Conservation (phyloP, 2,329 filamentous ascomycete species). For the Xylariales sp. region DNA sequence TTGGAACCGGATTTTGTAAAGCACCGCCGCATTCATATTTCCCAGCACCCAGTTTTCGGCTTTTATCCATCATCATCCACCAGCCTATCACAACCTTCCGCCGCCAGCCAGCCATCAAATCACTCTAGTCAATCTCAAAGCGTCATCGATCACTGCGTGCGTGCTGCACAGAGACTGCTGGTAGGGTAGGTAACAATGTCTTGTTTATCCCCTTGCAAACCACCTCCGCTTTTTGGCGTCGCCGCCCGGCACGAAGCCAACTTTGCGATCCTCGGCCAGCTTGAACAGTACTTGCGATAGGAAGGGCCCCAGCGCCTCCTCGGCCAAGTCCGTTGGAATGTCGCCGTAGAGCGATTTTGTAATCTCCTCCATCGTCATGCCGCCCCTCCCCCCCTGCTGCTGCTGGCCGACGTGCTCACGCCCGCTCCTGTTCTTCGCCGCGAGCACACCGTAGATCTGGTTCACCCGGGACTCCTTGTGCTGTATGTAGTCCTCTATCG, state of each 20-base stretch:
- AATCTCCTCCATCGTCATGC: slow-evolving; percentile 35
- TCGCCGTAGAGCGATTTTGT: slow-evolving; percentile 38
- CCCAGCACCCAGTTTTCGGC: no score
- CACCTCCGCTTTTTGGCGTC: slow-evolving; percentile 34
- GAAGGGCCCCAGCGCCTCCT: slow-evolving; percentile 36
- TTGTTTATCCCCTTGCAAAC: no score
- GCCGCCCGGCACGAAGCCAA: slow-evolving; percentile 32
- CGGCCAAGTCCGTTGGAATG: slow-evolving; percentile 26
- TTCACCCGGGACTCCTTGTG: slow-evolving; percentile 75
- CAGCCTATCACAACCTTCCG: no score
- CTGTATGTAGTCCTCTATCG: slow-evolving; percentile 72
- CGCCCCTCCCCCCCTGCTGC: slow-evolving; percentile 17
- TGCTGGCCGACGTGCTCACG: not conserved
- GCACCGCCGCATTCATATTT: no score
- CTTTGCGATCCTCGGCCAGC: slow-evolving; percentile 35
- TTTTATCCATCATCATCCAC: no score
- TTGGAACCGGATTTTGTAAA: no score
- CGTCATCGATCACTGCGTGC: no score
- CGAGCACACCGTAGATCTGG: slow-evolving; percentile 63
- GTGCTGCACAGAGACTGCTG: no score
- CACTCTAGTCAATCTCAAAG: no score
- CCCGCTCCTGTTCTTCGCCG: slow-evolving; percentile 8
- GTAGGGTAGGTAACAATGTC: no score
- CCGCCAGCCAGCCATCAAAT: no score
- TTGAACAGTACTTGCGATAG: slow-evolving; percentile 37